Conservation (phyloP, 805 yeast species). For the Sporopachydermia lactativora region DNA sequence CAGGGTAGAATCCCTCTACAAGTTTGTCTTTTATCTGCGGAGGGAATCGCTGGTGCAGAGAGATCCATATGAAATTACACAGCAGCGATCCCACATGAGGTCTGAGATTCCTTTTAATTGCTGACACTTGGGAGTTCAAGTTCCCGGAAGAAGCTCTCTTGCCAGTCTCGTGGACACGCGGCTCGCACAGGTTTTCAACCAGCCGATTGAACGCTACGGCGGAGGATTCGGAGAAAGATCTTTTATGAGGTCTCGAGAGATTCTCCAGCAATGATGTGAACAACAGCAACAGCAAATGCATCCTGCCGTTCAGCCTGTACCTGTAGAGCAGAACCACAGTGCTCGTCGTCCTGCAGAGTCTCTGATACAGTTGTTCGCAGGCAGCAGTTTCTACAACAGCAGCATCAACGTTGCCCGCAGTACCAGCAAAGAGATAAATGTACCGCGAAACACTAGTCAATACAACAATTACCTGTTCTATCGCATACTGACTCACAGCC, state of each 20-base stretch:
- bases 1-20: slow-evolving; percentile 39
- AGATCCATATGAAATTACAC: slow-evolving; percentile 39
- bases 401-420: background rate
- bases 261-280: slow-evolving; percentile 37
- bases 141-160: slow-evolving; percentile 20
- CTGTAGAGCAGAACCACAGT: slow-evolving; percentile 50
- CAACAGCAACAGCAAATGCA: slow-evolving; percentile 44
- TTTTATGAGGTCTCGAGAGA: slow-evolving; percentile 19
- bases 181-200: slow-evolving; percentile 61
- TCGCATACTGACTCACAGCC: background rate
- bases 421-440: background rate
- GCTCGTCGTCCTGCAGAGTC: background rate
- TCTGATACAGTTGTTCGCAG: background rate
- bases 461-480: background rate
- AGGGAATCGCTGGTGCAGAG: slow-evolving; percentile 35
- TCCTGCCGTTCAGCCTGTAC: slow-evolving; percentile 52
- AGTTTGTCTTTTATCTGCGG: slow-evolving; percentile 33
- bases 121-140: slow-evolving; percentile 39
- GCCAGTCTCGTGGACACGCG: slow-evolving; percentile 25
- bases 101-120: slow-evolving; percentile 47
- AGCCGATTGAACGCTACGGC: slow-evolving; percentile 43
- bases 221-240: slow-evolving; percentile 17
- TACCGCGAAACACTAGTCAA: background rate
- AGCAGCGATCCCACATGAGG: slow-evolving; percentile 47
- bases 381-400: background rate